Conservation (phyloP, 2,329 filamentous ascomycete genomes). For the Epichloe hybrida region DNA sequence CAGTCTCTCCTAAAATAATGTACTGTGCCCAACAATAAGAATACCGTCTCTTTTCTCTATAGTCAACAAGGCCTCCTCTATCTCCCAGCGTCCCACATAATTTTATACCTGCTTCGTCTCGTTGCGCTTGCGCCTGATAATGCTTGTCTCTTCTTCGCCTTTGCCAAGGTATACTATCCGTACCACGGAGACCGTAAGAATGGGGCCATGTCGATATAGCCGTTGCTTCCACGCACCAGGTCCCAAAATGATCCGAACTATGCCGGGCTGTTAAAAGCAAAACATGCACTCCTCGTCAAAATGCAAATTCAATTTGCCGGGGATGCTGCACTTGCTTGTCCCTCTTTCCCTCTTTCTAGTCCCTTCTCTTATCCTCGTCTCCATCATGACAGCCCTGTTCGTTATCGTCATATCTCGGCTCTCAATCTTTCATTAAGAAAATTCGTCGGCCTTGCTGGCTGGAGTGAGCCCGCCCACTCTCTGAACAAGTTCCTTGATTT, state of each 20-base stretch:
- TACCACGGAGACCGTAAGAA: not conserved
- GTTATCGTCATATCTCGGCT: conserved; percentile 1
- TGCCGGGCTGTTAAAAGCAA: not conserved
- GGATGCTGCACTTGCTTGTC: not conserved
- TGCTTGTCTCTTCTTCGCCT: not conserved
- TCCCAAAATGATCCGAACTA: not conserved
- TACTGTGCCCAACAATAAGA: not conserved
- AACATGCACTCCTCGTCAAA: not conserved
- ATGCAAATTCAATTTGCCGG: not conserved
- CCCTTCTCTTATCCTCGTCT: not conserved
- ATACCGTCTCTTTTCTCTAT: not conserved
- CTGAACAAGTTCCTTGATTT: conserved; percentile 58
- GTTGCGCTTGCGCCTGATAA: not conserved
- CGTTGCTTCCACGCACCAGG: not conserved
- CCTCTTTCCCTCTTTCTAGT: not conserved
- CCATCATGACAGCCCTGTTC: not conserved
- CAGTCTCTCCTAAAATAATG: not conserved
- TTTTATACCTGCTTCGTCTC: not conserved
- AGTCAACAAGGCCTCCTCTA: not conserved
- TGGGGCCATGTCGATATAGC: not conserved
- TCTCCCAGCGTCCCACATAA: not conserved
- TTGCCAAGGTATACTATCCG: not conserved
- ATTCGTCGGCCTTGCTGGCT: conserved; percentile 27
- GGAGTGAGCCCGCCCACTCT: conserved; percentile 25
- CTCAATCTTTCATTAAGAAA: conserved; percentile 24